Percentiles rank a stretch among this genome's conserved stretches.
Conservation (phyloP, 129 eudicot species). For the Erigeron canadensis region DNA sequence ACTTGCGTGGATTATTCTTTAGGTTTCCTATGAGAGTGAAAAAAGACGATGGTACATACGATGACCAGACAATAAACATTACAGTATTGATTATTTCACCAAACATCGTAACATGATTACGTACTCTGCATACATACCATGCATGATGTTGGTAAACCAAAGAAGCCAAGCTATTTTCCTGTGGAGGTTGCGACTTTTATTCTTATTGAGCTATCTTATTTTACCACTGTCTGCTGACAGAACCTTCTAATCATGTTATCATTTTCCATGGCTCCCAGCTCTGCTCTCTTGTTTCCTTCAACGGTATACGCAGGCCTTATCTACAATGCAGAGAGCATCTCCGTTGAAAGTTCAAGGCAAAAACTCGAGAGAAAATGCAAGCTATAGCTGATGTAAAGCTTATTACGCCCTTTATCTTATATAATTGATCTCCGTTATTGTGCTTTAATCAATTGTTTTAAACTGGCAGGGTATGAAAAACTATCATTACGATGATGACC, state of each 20-base stretch:
- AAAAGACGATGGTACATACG: slow-evolving; percentile 46
- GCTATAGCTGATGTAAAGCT: slow-evolving; percentile 74
- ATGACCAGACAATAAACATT: slow-evolving; percentile 53
- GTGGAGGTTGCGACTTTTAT: slow-evolving; percentile 60
- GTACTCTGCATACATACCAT: slow-evolving; percentile 72
- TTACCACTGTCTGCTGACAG: neutral
- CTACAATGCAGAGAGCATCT: slow-evolving; percentile 69
- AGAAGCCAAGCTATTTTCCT: slow-evolving; percentile 78
- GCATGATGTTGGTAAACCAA: slow-evolving; percentile 93
- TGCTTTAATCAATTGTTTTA: slow-evolving; percentile 24
- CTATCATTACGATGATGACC: slow-evolving; percentile 65
- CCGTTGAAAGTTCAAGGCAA: slow-evolving; percentile 89
- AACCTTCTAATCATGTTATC: slow-evolving; percentile 20
- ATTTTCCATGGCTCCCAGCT: slow-evolving; percentile 45
- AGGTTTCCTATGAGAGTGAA: slow-evolving; percentile 73
- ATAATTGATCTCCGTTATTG: slow-evolving; percentile 2
- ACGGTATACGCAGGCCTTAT: slow-evolving; percentile 71
- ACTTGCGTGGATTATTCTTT: slow-evolving; percentile 14
- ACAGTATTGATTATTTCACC: slow-evolving; percentile 78
- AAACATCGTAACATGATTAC: slow-evolving; percentile 60
- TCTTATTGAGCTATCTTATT: neutral
- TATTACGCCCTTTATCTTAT: slow-evolving; percentile 1
- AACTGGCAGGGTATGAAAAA: slow-evolving; percentile 63
- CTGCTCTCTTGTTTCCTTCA: slow-evolving; percentile 92
- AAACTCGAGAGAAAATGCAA: slow-evolving; percentile 74